Evolutionary conservation across 192 early-diverging fungal species (phyloP).

Genomic region (Neocallimastix lanati): DNA sequence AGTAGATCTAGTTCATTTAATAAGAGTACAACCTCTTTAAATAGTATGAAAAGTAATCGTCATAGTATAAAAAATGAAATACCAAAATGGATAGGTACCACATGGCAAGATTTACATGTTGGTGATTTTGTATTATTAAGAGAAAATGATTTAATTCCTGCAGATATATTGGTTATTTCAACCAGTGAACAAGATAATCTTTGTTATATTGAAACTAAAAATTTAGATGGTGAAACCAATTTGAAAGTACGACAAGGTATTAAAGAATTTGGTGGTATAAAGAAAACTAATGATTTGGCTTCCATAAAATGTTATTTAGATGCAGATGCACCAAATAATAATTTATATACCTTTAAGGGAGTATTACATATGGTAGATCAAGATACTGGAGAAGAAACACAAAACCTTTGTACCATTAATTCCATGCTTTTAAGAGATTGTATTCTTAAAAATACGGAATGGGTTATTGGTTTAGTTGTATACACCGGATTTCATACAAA

Average conservation of each 20-base stretch:
- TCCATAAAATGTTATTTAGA: constrained; percentile 39
- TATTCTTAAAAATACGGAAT: constrained; percentile 78
- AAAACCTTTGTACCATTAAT: constrained; percentile 27
- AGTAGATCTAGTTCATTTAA: not conserved
- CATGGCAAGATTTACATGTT: constrained; percentile 70
- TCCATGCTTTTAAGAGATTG: constrained; percentile 77
- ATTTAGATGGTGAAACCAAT: constrained; percentile 96
- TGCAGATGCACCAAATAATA: constrained; percentile 68
- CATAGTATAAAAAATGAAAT: not conserved
- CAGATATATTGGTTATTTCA: constrained; percentile 72
- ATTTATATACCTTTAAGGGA: constrained; percentile 75
- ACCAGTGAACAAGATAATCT: constrained; percentile 66
- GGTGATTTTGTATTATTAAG: constrained; percentile 76
- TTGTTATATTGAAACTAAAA: constrained; percentile 92
- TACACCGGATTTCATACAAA: constrained; percentile 95
- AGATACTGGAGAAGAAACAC: not conserved
- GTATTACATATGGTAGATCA: constrained; percentile 16
- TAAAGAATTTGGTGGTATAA: constrained; percentile 20
- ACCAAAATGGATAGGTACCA: constrained; percentile 7
- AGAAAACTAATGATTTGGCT: constrained; percentile 37
- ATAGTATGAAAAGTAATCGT: not conserved
- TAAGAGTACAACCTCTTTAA: not conserved
- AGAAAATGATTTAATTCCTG: constrained; percentile 75
- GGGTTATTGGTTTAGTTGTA: constrained; percentile 66
- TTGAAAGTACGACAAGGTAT: constrained; percentile 69